A percentile compares a stretch with the other conserved stretches of the same genome.
These are phyloP conservation scores for Fusarium redolens DNA, from an alignment of 2,329 filamentous ascomycete genomes.

Conservation along the genomic window DNA sequence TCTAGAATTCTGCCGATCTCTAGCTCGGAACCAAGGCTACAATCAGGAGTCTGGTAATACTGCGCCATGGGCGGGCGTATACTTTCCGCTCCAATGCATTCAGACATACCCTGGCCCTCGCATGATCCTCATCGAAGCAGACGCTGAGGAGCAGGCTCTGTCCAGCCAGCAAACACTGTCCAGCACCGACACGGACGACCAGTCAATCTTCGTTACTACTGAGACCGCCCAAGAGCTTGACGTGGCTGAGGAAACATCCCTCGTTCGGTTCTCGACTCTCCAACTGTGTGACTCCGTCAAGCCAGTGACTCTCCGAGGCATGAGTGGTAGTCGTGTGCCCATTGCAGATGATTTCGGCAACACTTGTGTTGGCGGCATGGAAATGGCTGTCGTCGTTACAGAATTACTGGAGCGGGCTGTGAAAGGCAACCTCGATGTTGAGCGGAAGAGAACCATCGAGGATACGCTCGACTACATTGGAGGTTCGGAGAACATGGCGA, in stretches of 20 bases:
- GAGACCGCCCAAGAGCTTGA: neutral
- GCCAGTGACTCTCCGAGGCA: slow-evolving; percentile 9
- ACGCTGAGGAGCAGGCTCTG: neutral
- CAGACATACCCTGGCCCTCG: slow-evolving; percentile 4
- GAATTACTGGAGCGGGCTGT: slow-evolving; percentile 9
- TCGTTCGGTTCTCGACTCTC: neutral
- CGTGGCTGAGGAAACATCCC: neutral
- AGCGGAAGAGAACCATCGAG: slow-evolving; percentile 12
- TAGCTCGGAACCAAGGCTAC: slow-evolving; percentile 8
- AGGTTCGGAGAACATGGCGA: slow-evolving; percentile 18
- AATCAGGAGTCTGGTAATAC: neutral
- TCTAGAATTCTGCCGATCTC: neutral
- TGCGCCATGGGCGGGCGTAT: slow-evolving; percentile 8
- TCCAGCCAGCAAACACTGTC: neutral
- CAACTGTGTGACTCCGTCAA: neutral
- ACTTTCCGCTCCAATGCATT: neutral
- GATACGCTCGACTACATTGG: slow-evolving; percentile 21
- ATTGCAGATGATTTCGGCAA: slow-evolving; percentile 6
- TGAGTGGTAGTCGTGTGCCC: slow-evolving; percentile 12
- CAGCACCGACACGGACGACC: neutral
- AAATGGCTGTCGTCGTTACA: slow-evolving; percentile 22
- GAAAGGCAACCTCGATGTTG: neutral
- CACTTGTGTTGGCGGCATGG: slow-evolving; percentile 19
- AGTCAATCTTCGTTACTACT: neutral
- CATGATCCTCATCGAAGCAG: neutral